Base-by-base conservation (phyloP, 108 stramenopile species). In the Phaeodactylum tricornutum region DNA sequence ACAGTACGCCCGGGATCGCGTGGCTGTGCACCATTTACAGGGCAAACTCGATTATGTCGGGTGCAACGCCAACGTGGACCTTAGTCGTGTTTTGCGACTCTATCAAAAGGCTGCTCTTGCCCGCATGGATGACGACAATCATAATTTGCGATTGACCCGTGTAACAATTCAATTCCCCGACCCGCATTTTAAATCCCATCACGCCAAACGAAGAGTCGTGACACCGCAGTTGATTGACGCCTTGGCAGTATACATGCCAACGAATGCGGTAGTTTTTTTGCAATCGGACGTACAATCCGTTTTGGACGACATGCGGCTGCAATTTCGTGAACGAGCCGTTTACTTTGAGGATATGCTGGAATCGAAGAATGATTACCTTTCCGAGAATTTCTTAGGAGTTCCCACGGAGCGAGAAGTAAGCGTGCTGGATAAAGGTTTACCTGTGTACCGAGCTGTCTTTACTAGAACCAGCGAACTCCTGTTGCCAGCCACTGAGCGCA, bases 21-120 rank as follows among this genome's bases (percentile, higher is more conserved):
- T 91, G 2, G 44, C 45, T 15, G 74, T 57, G 29, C 60, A 60
- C 11, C 76, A 72, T 23, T 46, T 69, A 19, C 47, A 53, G 3
- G 86, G 87, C 8, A 45, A 45, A 23, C 22, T 84, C 1, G 64
- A 67, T 9, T 89, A 85, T 63, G 62, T 93, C 19, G 81, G 82
- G 12, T 93, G 92, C 59, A 93, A 93, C 69, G 92, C 81, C 50
- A 93, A 93, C 62, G 92, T 93, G 7, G 92, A 93, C 53, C 53
- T 93, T 47, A 78, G 69, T 27, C 62, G 84, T 14, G 38, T 93
- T 7, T 50, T 93, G 21, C 47, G 50, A 19, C 40, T 66, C 32
- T 78, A 79, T 64, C 49, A 48, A 23, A 58, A 69, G 22, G 41
- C 69, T 15, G 14, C 5, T 43, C n/a, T n/a, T n/a, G n/a, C n/a